Conservation (phyloP, 495 filamentous ascomycete species). For the Aspergillus coremiiformis region DNA sequence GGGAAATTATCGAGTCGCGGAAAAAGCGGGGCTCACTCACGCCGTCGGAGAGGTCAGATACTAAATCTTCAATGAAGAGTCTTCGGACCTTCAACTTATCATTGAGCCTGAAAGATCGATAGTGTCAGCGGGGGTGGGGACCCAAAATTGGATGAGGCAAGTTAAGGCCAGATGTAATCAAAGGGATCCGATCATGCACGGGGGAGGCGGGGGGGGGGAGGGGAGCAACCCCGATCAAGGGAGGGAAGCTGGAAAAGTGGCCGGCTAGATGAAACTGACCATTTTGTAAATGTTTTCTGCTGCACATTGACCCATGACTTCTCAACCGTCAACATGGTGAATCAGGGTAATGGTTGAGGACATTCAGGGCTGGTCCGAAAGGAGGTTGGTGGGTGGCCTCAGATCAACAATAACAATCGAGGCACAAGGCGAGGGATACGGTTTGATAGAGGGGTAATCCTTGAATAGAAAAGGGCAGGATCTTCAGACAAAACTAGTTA, state of each 20-base stretch:
- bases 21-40: conserved; percentile 46
- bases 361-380: conserved; percentile 32
- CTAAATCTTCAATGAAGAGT: conserved; percentile 72
- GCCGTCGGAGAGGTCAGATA: conserved; percentile 84
- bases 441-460: conserved; percentile 5
- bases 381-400: background rate
- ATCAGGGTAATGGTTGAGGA: conserved; percentile 14
- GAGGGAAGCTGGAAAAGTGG: background rate
- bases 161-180: background rate
- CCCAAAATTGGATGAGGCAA: background rate
- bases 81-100: conserved; percentile 76
- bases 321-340: conserved; percentile 58
- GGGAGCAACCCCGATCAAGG: background rate
- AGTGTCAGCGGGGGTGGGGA: background rate
- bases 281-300: conserved; percentile 99
- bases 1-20: background rate
- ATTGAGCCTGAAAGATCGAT: conserved; percentile 62
- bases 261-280: conserved; percentile 43
- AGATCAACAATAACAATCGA: background rate
- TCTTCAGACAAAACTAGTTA: conserved; percentile 9
- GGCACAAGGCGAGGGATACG: background rate
- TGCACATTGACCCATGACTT: conserved; percentile 95
- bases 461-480: conserved; percentile 11
- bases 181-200: background rate
- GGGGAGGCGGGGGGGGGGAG: too few species aligned